Evolutionary conservation across 495 filamentous ascomycete species (phyloP).

Genomic region (Xylaria intraflava): DNA sequence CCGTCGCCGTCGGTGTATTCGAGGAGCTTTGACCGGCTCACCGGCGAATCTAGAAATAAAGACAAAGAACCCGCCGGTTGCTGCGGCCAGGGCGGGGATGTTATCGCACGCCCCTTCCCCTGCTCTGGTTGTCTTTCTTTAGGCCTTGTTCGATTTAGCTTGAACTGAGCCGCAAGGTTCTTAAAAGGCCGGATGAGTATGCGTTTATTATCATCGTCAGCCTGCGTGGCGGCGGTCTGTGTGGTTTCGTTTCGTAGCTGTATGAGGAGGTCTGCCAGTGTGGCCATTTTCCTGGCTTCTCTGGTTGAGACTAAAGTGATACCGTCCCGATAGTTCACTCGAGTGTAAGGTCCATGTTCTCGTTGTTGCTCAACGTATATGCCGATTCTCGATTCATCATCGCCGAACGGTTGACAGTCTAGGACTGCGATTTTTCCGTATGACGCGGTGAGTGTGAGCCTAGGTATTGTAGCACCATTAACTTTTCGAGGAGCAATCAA

Average conservation of each 20-base stretch:
- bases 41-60: not conserved
- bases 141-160: not conserved
- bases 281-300: not conserved
- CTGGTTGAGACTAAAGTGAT: not conserved
- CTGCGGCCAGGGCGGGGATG: not conserved
- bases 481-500: not conserved
- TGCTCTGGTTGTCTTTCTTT: not conserved
- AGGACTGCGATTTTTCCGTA: constrained; percentile 1
- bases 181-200: not conserved
- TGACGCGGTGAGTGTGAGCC: not conserved
- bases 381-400: not conserved
- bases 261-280: not conserved
- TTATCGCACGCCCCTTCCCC: too few species aligned
- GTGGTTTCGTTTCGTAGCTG: not conserved
- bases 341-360: not conserved
- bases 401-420: not conserved
- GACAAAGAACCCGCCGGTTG: not conserved
- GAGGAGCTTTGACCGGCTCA: not conserved
- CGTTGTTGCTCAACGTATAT: not conserved
- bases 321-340: not conserved
- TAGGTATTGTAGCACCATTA: not conserved
- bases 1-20: not conserved
- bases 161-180: not conserved
- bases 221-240: not conserved
- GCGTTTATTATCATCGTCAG: not conserved